Conservation (phyloP, 1,139 yeast species). For the Candida pseudoviswanathii region DNA sequence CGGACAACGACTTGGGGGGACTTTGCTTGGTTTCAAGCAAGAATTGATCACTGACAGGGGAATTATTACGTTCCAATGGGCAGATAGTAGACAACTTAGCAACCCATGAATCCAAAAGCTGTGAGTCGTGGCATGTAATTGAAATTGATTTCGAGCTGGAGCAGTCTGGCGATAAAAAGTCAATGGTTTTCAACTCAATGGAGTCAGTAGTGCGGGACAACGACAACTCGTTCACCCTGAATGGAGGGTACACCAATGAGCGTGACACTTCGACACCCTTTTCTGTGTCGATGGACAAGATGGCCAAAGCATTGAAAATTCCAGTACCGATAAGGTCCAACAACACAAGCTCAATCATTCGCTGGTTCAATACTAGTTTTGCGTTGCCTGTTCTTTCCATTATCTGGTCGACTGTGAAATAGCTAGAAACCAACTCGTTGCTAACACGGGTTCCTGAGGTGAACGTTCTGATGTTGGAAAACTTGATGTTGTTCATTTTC, state of each 20-base stretch:
- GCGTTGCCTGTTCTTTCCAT: constrained; percentile 31
- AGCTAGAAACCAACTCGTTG: constrained; percentile 35
- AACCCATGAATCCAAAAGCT: constrained; percentile 29
- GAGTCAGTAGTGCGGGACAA: constrained; percentile 22
- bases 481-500: constrained; percentile 35
- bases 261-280: constrained; percentile 20
- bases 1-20: constrained; percentile 27
- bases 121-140: constrained; percentile 21
- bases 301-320: constrained; percentile 40
- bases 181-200: constrained; percentile 30
- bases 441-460: constrained; percentile 18
- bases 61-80: constrained; percentile 30
- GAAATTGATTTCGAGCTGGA: constrained; percentile 11
- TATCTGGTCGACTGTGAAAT: constrained; percentile 40
- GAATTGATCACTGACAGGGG: constrained; percentile 26
- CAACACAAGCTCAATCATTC: constrained; percentile 33
- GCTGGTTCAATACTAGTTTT: constrained; percentile 13
- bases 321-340: constrained; percentile 29
- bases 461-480: constrained; percentile 36
- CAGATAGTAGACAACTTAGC: constrained; percentile 31
- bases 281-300: constrained; percentile 25
- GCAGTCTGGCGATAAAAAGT: constrained; percentile 20
- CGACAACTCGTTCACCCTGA: constrained; percentile 33
- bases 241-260: constrained; percentile 47
- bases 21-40: constrained; percentile 22